A percentile compares a stretch with the other conserved stretches of the same genome.
Conservation (phyloP, 768 basidiomycete species). For the Mycena metata region DNA sequence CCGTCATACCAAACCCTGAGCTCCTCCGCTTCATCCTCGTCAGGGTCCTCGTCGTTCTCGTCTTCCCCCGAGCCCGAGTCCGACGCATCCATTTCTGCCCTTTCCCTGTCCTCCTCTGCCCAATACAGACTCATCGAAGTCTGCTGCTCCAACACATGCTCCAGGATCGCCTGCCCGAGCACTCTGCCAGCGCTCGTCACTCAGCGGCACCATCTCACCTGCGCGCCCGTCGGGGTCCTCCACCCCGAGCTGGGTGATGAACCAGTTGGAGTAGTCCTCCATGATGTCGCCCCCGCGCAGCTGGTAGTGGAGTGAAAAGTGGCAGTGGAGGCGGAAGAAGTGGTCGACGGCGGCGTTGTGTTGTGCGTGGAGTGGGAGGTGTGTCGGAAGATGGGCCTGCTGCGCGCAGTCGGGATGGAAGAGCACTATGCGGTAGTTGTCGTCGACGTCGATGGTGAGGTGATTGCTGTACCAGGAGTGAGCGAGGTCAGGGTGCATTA, state of each 20-base stretch:
- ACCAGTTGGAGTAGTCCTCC: not conserved
- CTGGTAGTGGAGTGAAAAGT: not conserved
- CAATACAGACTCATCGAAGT: too few species aligned
- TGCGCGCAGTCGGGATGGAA: not conserved
- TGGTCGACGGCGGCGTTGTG: not conserved
- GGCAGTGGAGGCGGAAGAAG: slow-evolving; percentile 21
- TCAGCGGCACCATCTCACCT: not conserved
- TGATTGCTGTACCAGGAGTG: slow-evolving; percentile 9
- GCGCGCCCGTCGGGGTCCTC: too few species aligned
- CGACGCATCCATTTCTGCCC: too few species aligned
- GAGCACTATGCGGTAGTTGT: slow-evolving; percentile 17
- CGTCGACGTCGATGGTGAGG: slow-evolving; percentile 18
- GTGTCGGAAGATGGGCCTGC: slow-evolving; percentile 8
- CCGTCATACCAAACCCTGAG: too few species aligned
- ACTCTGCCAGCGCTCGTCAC: slow-evolving; percentile 8
- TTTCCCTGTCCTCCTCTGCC: too few species aligned
- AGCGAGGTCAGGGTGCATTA: not conserved
- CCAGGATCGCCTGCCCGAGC: slow-evolving; percentile 5
- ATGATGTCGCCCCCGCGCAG: slow-evolving; percentile 12
- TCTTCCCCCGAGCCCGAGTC: too few species aligned
- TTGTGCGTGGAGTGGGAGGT: slow-evolving; percentile 1
- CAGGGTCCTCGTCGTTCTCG: too few species aligned
- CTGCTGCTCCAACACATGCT: too few species aligned
- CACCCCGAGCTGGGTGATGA: slow-evolving; percentile 1
- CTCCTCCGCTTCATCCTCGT: too few species aligned